These are phyloP conservation scores for Calonectria hawksworthii DNA, from an alignment of 2,329 filamentous ascomycete species.

Conservation along the genomic window DNA sequence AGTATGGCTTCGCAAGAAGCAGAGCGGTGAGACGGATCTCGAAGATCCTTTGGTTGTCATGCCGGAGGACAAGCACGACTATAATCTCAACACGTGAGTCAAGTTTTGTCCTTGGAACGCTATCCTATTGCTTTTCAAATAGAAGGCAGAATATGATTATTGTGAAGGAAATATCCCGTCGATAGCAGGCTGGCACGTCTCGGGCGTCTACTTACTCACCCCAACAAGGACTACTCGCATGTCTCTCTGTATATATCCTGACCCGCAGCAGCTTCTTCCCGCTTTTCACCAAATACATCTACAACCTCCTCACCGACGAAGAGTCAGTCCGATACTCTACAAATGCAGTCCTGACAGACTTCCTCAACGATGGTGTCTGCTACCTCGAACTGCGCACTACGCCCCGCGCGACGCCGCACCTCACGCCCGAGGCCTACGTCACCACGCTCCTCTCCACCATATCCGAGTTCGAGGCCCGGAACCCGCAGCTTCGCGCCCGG, in stretches of 20 bases:
- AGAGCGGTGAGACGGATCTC: conserved; percentile 65
- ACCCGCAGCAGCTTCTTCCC: conserved; percentile 75
- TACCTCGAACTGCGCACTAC: conserved; percentile 88
- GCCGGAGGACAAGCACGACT: conserved; percentile 79
- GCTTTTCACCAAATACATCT: conserved; percentile 84
- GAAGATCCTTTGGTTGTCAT: conserved; percentile 79
- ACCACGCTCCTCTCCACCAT: conserved; percentile 76
- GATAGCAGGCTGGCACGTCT: not conserved
- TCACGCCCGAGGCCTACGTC: conserved; percentile 77
- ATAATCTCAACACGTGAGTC: conserved; percentile 75
- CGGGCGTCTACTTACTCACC: not conserved
- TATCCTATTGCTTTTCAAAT: not conserved
- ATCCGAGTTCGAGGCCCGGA: conserved; percentile 59
- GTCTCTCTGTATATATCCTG: not conserved
- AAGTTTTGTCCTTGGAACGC: not conserved
- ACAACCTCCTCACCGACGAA: conserved; percentile 77
- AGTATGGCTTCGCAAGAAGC: conserved; percentile 76
- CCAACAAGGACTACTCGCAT: not conserved
- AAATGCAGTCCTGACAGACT: conserved; percentile 74
- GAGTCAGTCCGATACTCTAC: conserved; percentile 74
- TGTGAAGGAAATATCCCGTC: no score
- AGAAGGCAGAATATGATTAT: not conserved
- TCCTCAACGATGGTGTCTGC: conserved; percentile 77
- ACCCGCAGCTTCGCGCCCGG: conserved; percentile 66
- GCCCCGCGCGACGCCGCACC: conserved; percentile 72